Percentiles rank a stretch among this genome's conserved stretches.
phyloP scores from a whole-genome alignment of 2,329 filamentous ascomycete genomes.

The Trichoderma atrobrunneum region DNA sequence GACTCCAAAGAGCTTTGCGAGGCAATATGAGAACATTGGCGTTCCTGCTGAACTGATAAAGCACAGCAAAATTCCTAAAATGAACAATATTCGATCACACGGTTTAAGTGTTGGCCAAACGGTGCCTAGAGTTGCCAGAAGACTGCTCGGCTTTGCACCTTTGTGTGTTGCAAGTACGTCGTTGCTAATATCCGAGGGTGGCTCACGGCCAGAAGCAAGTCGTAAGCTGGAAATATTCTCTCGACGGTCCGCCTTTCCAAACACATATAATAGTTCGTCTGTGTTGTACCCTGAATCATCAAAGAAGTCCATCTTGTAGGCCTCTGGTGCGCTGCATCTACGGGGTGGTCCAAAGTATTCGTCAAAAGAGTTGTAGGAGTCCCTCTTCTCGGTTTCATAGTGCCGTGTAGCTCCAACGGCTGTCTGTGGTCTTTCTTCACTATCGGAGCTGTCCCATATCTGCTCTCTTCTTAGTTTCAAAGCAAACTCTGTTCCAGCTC shows the following conservation, averaged over 20 bases:
- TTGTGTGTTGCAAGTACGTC: not conserved
- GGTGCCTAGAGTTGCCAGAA: conserved; percentile 43
- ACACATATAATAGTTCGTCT: conserved; percentile 23
- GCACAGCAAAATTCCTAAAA: conserved; percentile 60
- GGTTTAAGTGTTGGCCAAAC: conserved; percentile 64
- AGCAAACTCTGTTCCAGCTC: conserved; percentile 23
- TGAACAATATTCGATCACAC: conserved; percentile 51
- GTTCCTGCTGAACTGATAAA: conserved; percentile 64
- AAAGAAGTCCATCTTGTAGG: not conserved
- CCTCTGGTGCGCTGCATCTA: not conserved
- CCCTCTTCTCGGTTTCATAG: conserved; percentile 10
- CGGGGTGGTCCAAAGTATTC: conserved; percentile 7
- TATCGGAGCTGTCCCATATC: conserved; percentile 22
- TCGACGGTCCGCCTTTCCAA: conserved; percentile 26
- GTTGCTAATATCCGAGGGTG: not conserved
- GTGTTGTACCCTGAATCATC: not conserved
- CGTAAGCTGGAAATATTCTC: conserved; percentile 32
- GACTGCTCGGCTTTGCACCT: not conserved
- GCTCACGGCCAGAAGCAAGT: conserved; percentile 13
- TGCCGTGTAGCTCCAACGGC: not conserved
- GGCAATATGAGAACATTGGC: conserved; percentile 72
- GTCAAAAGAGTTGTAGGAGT: conserved; percentile 10
- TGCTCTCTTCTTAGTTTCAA: conserved; percentile 24
- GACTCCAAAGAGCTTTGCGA: conserved; percentile 68
- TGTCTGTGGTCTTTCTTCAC: not conserved